Conservation (phyloP, 2,329 filamentous ascomycete genomes). For the Chaetomium olivaceum region DNA sequence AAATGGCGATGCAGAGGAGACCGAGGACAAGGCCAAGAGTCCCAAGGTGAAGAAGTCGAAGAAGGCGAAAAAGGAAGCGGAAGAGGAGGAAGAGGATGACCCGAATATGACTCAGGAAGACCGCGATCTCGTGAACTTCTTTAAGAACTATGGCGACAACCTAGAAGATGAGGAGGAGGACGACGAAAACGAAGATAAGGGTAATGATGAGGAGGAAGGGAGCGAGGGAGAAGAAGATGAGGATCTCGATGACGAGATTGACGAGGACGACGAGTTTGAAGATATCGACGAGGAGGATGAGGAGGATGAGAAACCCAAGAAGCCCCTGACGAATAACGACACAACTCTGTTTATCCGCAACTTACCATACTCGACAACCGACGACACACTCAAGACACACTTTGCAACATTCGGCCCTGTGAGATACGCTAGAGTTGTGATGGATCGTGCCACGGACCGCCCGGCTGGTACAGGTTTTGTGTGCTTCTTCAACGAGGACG, state of each 20-base stretch:
- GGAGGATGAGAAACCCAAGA: conserved; percentile 41
- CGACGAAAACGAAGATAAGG: conserved; percentile 43
- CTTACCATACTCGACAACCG: conserved; percentile 82
- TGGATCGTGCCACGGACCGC: conserved; percentile 80
- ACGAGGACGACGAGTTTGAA: conserved; percentile 45
- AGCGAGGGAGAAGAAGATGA: conserved; percentile 46
- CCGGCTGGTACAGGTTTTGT: conserved; percentile 94
- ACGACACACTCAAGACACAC: conserved; percentile 79
- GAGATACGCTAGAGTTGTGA: conserved; percentile 86
- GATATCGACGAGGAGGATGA: conserved; percentile 42
- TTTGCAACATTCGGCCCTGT: conserved; percentile 87
- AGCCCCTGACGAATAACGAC: conserved; percentile 60
- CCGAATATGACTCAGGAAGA: conserved; percentile 43
- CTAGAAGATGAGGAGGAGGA: conserved; percentile 59
- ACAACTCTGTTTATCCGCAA: conserved; percentile 91
- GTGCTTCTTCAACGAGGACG: conserved; percentile 77
- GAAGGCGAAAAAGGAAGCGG: conserved; percentile 41
- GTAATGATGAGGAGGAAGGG: conserved; percentile 40
- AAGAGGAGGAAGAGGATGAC: conserved; percentile 37
- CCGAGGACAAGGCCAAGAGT: conserved; percentile 21
- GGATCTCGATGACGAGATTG: conserved; percentile 42
- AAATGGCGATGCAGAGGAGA: conserved; percentile 39
- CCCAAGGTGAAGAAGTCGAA: conserved; percentile 41
- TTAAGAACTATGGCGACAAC: conserved; percentile 59
- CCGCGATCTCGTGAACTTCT: conserved; percentile 52